phyloP scores from a whole-genome alignment of 2,329 filamentous ascomycete species.

The Cladosporium sp. region DNA sequence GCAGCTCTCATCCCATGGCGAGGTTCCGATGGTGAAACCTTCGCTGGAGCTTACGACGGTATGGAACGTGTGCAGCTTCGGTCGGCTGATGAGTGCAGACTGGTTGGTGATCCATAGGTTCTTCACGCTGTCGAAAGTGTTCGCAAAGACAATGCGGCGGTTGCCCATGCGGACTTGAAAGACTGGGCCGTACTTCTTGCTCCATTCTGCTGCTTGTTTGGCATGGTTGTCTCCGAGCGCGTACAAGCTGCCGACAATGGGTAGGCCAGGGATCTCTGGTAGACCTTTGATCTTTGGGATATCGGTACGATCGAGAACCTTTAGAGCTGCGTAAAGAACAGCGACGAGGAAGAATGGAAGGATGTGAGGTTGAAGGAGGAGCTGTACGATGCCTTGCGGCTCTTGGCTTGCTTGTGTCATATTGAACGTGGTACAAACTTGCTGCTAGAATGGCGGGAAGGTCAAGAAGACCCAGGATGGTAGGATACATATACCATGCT shows the following conservation, averaged over 20 bases:
- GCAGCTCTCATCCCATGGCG: conserved; percentile 80
- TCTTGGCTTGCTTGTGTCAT: conserved; percentile 33
- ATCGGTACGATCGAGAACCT: conserved; percentile 49
- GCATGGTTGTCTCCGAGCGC: conserved; percentile 52
- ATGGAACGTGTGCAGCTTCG: conserved; percentile 79
- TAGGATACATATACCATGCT: conserved; percentile 5
- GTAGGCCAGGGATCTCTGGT: conserved; percentile 51
- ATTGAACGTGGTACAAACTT: not conserved
- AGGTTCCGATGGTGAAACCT: conserved; percentile 80
- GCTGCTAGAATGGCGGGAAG: not conserved
- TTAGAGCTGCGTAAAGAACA: conserved; percentile 44
- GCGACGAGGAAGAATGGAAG: conserved; percentile 46
- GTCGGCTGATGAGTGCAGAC: conserved; percentile 74
- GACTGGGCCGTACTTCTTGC: conserved; percentile 53
- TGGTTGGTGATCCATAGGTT: conserved; percentile 79
- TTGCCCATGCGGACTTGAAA: conserved; percentile 64
- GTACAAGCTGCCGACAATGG: conserved; percentile 50
- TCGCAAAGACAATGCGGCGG: conserved; percentile 73
- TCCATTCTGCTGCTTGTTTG: conserved; percentile 49
- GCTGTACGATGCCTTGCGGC: conserved; percentile 33
- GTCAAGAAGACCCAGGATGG: not conserved
- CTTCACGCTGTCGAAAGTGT: conserved; percentile 73
- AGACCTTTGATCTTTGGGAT: conserved; percentile 52
- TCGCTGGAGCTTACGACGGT: conserved; percentile 75
- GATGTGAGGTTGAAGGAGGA: conserved; percentile 42